Base-by-base conservation (phyloP, 2,329 filamentous ascomycete genomes). In the Geosmithia putterillii region DNA sequence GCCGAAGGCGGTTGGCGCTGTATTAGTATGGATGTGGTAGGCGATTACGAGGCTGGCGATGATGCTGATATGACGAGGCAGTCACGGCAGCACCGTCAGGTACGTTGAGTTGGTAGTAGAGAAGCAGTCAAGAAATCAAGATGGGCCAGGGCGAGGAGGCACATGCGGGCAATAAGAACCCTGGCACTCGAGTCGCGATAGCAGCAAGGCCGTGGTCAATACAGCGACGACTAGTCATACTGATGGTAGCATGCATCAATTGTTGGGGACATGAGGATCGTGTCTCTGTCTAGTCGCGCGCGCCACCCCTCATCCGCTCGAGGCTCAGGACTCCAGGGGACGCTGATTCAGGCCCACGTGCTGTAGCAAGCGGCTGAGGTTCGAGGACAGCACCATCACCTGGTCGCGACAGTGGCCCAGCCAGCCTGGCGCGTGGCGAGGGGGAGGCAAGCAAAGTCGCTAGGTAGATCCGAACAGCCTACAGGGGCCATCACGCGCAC, bases 401-500 rank as follows among this genome's bases (percentile, higher is more conserved):
- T 12, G 5, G 28, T 32, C 39, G 14, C 9, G 38, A 18, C n/a
- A 21, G 28, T 12, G 28, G 28, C 10, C 28, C 6, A 32, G 15
- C 28, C 28, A 12, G 28, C 15, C 20, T 12, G 10, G 28, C 28
- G 28, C 28, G 28, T 32, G 28, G 28, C 10, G 28, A 32, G 10
- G 28, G n/a, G 43, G 48, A 46, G 46, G 45, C 41, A 43, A 46
- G 44, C 38, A 40, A 21, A 15, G 32, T 42, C 32, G 25, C 32
- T 23, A 36, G 41, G 41, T 28, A 37, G 20, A 28, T 42, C 15
- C 22, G 32, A 43, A 25, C 22, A 19, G 42, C n/a, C 20, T 10
- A 44, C 42, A 47, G 49, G 45, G 45, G 51, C 47, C 45, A 52
- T 50, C 58, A 61, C 57, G 58, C 48, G 58, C 52, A 51, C 46